Evolutionary conservation across 495 filamentous ascomycete species (phyloP), one percentile per base, ranked within the genome.

Genomic region (Penicillium manginii): DNA sequence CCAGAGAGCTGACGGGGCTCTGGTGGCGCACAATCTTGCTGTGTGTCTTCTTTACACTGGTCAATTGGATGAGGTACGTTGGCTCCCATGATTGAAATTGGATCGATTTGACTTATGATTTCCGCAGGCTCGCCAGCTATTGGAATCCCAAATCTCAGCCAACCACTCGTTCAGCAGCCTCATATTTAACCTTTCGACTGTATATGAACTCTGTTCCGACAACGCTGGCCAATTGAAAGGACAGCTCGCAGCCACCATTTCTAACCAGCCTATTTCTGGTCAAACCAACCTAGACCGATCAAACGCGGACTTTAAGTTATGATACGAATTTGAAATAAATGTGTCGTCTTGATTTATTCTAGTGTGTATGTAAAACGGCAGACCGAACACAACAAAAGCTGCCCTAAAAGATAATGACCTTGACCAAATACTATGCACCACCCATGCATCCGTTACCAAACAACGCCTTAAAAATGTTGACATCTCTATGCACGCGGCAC

Each of bases 161-260:
- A 82, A 84, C 7, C 74, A 84, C 19, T 83, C 84, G 0, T 96
- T 92, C 60, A 83, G 86, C 45, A 88, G 88, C 9, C 68, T 96
- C 17, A 81, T 91, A 2, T 98, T 97, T 72, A 98, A 98, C 68
- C 77, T 98, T 8, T 82, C 85, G 15, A 97, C 94, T 0, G 83
- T 96, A 62, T 98, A 96, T 68, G 94, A 98, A 71, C 83, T 98
- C 5, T 93, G 89, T 63, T 91, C 88, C 2, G 93, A 98, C 55
- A 81, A 81, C 58, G 80, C 88, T n/a, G 74, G 79, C 48, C 78
- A 78, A 15, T 70, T 88, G 64, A 98, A 97, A 74, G 70, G 81
- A 18, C 69, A 74, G 19, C 78, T 98, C 21, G 86, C 89, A 8
- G 88, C 90, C 66, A 82, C 78, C 31, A 78, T 96, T 15, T 87